Evolutionary conservation across 2,329 filamentous ascomycete species (phyloP).

Genomic region (Didymella pomorum): DNA sequence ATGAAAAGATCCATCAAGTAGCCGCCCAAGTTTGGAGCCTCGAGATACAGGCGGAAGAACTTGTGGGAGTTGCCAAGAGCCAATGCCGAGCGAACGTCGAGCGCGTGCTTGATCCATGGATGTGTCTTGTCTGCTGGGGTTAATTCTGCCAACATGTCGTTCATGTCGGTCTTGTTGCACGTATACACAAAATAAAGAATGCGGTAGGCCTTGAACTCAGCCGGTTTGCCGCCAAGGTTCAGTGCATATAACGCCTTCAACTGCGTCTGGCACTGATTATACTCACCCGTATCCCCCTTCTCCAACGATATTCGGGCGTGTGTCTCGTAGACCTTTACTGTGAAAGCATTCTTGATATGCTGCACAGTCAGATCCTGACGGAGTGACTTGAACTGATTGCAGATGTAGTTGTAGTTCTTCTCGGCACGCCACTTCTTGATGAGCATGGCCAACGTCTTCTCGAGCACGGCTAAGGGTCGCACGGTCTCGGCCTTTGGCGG

Average conservation of each 20-base stretch:
- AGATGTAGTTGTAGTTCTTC: conserved; percentile 95
- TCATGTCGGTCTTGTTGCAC: conserved; percentile 96
- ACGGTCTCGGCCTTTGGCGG: conserved; percentile 89
- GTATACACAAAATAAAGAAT: conserved; percentile 99
- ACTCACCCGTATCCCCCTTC: conserved; percentile 99
- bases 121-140: conserved; percentile 94
- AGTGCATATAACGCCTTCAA: conserved; percentile 88
- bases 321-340: conserved; percentile 94
- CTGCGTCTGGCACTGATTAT: conserved; percentile 99
- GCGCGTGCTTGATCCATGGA: conserved; percentile 82
- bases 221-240: conserved; percentile 85
- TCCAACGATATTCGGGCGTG: conserved; percentile 97
- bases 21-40: conserved; percentile 94
- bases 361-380: conserved; percentile 98
- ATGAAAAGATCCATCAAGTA: conserved; percentile 99
- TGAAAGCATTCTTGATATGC: conserved; percentile 95
- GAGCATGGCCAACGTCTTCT: conserved; percentile 84
- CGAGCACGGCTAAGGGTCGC: conserved; percentile 80
- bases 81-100: conserved; percentile 88
- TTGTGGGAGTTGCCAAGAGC: conserved; percentile 96
- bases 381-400: conserved; percentile 98
- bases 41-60: conserved; percentile 95
- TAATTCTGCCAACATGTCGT: conserved; percentile 98
- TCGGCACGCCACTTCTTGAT: conserved; percentile 96
- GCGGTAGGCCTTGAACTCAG: conserved; percentile 99